These are phyloP conservation scores for Panus rudis DNA, from an alignment of 768 basidiomycete species.

Conservation along the genomic window DNA sequence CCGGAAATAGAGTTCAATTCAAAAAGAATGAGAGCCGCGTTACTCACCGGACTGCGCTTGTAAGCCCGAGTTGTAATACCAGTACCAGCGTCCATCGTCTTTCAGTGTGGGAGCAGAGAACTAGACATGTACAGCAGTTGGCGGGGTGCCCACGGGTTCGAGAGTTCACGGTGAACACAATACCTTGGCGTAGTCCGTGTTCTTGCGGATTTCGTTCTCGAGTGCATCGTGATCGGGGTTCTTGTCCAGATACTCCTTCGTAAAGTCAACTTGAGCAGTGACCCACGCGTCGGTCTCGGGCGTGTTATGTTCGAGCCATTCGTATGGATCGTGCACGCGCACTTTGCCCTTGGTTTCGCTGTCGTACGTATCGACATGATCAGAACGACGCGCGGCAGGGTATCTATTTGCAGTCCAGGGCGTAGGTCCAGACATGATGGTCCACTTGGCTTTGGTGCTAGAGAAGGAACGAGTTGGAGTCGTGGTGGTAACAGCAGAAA, in stretches of 20 bases:
- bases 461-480: too few relatives aligned
- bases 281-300: constrained; percentile 64
- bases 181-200: constrained; percentile 48
- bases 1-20: neutral
- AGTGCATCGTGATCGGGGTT: constrained; percentile 53
- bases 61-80: constrained; percentile 73
- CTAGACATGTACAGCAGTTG: constrained; percentile 26
- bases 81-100: constrained; percentile 72
- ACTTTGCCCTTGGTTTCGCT: constrained; percentile 58
- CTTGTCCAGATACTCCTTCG: constrained; percentile 53
- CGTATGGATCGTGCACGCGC: constrained; percentile 61
- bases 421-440: constrained; percentile 28
- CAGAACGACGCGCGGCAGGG: constrained; percentile 56
- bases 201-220: constrained; percentile 49
- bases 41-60: constrained; percentile 50
- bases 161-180: too few relatives aligned
- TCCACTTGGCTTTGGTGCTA: too few relatives aligned
- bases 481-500: too few relatives aligned
- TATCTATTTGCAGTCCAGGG: constrained; percentile 54
- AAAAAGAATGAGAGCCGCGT: too few relatives aligned
- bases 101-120: constrained; percentile 57
- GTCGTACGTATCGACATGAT: constrained; percentile 63
- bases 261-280: constrained; percentile 50
- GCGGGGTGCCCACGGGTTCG: neutral
- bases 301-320: constrained; percentile 63